Percentiles rank a stretch among this genome's conserved stretches.
These are phyloP conservation scores for Geranium incanum DNA, from an alignment of 441 rosid species.

Conservation along the genomic window DNA sequence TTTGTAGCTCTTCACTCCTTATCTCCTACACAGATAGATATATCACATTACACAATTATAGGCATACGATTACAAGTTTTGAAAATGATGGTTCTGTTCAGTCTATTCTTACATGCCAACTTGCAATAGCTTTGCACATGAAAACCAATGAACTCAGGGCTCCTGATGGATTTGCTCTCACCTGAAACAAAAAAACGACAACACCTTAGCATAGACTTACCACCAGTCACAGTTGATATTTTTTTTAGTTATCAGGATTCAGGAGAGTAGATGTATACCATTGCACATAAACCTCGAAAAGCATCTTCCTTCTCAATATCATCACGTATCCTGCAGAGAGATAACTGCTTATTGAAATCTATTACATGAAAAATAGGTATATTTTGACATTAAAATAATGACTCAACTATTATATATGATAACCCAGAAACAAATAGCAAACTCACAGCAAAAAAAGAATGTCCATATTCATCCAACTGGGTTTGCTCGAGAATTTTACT, in stretches of 20 bases:
- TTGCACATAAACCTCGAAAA: constrained; percentile 89
- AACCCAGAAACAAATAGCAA: background rate
- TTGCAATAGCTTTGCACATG: constrained; percentile 88
- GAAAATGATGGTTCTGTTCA: constrained; percentile 3
- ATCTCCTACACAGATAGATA: constrained; percentile 47
- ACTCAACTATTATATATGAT: background rate
- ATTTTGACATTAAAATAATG: background rate
- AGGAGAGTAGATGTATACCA: constrained; percentile 43
- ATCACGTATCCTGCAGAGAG: constrained; percentile 68
- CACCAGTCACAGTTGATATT: background rate
- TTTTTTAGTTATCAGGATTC: background rate
- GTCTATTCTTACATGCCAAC: constrained; percentile 79
- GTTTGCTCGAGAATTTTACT: too few relatives aligned
- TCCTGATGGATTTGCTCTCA: constrained; percentile 82
- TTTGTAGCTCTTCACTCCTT: constrained; percentile 70
- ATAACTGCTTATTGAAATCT: constrained; percentile 5
- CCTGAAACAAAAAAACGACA: constrained; percentile 32
- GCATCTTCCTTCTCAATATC: constrained; percentile 98
- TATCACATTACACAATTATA: background rate
- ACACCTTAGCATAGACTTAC: constrained; percentile 8
- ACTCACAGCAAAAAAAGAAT: too few relatives aligned
- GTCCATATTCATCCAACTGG: too few relatives aligned
- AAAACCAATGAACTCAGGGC: constrained; percentile 78
- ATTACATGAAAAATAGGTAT: background rate
- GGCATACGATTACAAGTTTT: background rate